Evolutionary conservation across 225 moss, liverwort and hornwort species (phyloP), one percentile per base, ranked within the genome.

Genomic region (Neckera pumila): DNA sequence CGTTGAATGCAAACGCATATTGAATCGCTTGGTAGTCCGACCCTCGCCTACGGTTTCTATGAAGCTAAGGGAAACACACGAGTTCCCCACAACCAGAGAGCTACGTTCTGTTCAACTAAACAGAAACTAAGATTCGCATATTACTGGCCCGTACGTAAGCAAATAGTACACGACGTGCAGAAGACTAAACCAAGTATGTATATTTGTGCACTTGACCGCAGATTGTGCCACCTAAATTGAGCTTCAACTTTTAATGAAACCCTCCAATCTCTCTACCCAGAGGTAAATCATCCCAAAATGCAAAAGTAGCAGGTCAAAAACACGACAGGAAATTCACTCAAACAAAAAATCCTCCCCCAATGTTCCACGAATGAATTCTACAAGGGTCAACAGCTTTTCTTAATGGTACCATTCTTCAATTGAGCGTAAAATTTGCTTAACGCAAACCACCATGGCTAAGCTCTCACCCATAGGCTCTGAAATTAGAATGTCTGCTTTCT

Each of bases 381-480:
- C 61, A 66, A 12, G 74, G 60, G 36, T 85, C 75, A 79, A 65
- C 54, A 54, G 78, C 8, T 42, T 40, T 83, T 81, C 78, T 87
- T 62, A 79, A 76, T 79, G 80, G n/a, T 30, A 59, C 42, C 88
- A 81, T 67, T 81, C 60, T 85, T 83, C 90, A 66, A 56, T 76
- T 67, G 34, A 59, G 40, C 59, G 58, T 56, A 36, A 49, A 78
- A 49, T 56, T 33, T 69, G 40, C 66, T 80, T 54, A 61, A 71
- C 40, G 62, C 78, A 84, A 65, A 58, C 40, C 79, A 92, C 77
- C 85, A 92, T 87, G 90, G 76, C 91, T 92, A 93, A 88, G 91
- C 92, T 89, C 94, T 95, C 95, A 95, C 93, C 95, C 95, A 95
- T 95, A 64, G 95, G 95, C 90, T 95, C 95, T 95, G 95, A 95